Base-by-base conservation (phyloP, 2,329 filamentous ascomycete species). In the Cladosporium cucumerinum region DNA sequence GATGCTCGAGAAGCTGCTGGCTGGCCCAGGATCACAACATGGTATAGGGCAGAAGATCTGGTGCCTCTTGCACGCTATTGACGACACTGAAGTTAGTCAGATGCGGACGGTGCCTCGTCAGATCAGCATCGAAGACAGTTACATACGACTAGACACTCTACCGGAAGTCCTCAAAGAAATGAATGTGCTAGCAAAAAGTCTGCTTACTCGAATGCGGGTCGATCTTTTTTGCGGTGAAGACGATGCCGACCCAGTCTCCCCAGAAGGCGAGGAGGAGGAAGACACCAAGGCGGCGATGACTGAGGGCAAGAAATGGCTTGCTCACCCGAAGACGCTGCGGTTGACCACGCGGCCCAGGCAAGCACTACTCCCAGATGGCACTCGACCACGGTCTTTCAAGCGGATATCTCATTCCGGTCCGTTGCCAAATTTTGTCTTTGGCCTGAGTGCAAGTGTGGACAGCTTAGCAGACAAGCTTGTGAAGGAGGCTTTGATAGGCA, bases 81-180 rank as follows among this genome's bases (percentile, higher is more conserved):
- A 98, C 75, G 79, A 87, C 61, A 82, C 85, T 0, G 87, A 91
- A 65, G 92, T 98, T 21, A 87, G 87, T 58, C 83, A 87, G 67
- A 89, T 87, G 1, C 86, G 86, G 69, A 85, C 87, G 52, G 78
- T 96, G 1, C 94, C 94, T 0, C 87, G 87, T 1, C 93, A 97
- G 76, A 96, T 98, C 74, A 95, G 92, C 76, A 95, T 98, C 68
- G 94, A 98, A 74, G 93, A 98, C 77, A 95, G 92, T 18, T 98
- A 96, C 75, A 84, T 86, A 26, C 86, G 87, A 0, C 80, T 97
- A 1, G 85, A 89, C 69, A 87, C 83, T 0, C 74, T 89, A 60
- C 76, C 85, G 0, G 84, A 88, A 65, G 86, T 96, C 32, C 78
- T 81, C 49, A 86, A 85, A 67, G 89, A 96, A 77, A 80, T 97